phyloP scores from a whole-genome alignment of 768 basidiomycete genomes.

The Dentipellis sp. region DNA sequence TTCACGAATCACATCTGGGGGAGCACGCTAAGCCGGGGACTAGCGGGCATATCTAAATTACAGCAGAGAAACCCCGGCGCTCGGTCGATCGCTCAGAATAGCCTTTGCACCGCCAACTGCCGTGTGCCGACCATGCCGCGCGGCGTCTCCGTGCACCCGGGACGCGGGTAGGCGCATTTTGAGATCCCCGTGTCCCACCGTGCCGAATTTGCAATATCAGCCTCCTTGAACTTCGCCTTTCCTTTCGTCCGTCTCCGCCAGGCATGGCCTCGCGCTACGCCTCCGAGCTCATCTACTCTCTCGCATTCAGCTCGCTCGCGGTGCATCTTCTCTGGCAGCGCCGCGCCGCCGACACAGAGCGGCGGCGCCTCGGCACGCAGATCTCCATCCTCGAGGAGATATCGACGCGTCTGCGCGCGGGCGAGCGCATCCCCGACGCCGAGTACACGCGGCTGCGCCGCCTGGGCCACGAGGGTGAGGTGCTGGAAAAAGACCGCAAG shows the following conservation, averaged over 20 bases:
- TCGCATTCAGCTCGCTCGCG: slow-evolving; percentile 57
- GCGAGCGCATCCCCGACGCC: slow-evolving; percentile 32
- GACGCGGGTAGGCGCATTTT: not conserved
- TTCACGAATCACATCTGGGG: no score
- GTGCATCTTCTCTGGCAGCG: slow-evolving; percentile 56
- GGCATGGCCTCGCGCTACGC: slow-evolving; percentile 31
- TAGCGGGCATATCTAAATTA: no score
- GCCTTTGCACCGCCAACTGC: not conserved
- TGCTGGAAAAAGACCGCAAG: not conserved
- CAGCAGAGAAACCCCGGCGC: no score
- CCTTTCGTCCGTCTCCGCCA: not conserved
- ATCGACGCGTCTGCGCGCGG: slow-evolving; percentile 38
- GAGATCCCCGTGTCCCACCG: no score
- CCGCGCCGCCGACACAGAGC: slow-evolving; percentile 38
- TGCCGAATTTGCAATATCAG: not conserved
- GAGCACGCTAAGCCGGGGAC: no score
- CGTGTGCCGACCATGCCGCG: not conserved
- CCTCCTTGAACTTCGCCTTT: not conserved
- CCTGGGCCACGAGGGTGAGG: slow-evolving; percentile 31
- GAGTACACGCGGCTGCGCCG: slow-evolving; percentile 46
- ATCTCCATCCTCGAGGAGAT: slow-evolving; percentile 56
- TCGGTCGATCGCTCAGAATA: not conserved
- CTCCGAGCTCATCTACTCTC: slow-evolving; percentile 56
- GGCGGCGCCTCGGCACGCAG: slow-evolving; percentile 33
- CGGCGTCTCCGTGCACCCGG: not conserved